Evolutionary conservation across 108 stramenopile genomes (phyloP), one percentile per base, ranked within the genome.

Genomic region (Stephanodiscus triporus): DNA sequence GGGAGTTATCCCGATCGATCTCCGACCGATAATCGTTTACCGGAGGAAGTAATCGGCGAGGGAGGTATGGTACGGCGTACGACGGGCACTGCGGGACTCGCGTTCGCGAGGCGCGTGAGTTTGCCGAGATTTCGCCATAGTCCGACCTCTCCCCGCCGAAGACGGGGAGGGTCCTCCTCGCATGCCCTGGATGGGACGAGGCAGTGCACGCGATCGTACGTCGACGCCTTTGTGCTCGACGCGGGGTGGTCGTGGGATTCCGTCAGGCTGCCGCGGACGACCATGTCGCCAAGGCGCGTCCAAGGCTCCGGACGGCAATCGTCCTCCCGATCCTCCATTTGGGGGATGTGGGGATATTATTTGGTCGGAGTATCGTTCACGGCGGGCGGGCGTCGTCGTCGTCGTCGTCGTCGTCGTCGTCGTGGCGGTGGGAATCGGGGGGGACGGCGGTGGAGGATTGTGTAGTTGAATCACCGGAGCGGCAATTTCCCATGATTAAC

Each of bases 51-150:
- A 96, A 47, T 97, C 95, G 13, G 95, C 92, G 55, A 99, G n/a
- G n/a, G 77, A 6, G 90, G 89, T 59, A 85, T 87, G 11, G 97
- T 97, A 85, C 86, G 11, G 97, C 97, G 61, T 95, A 84, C 34
- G 70, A 72, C 23, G 98, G 67, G 72, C 97, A 97, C 75, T 99
- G 98, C 55, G 98, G n/a, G 67, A 66, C 85, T 86, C 61, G 90
- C 88, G 74, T 97, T 97, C 78, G 98, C 86, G 81, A 97, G 98
- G 73, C 98, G 98, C 6, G 98, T 98, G 76, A n/a, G n/a, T n/a
- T 99, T 99, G 13, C 98, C 98, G 29, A 99, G 80, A 72, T 99
- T n/a, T 99, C 7, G 32, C 68, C 57, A n/a, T n/a, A 99, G 76
- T 4, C 98, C 98, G 19, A 98, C 95, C 54, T 75, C n/a, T n/a